A percentile compares a stretch with the other conserved stretches of the same genome.
Evolutionary conservation across 2,329 filamentous ascomycete genomes (phyloP).

Genomic region (Sphaerulina musiva): DNA sequence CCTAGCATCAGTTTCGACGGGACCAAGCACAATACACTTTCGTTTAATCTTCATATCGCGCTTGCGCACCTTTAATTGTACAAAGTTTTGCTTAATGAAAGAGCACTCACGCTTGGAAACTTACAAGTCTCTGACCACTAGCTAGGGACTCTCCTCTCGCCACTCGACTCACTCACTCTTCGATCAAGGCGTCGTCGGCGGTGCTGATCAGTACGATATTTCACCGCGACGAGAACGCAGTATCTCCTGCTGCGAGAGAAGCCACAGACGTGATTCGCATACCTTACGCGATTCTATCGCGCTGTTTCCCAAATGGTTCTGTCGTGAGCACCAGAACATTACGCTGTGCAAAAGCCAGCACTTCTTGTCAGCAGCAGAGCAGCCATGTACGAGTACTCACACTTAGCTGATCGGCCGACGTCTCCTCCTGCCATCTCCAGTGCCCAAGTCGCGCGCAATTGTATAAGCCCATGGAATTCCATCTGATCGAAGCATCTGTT

Average conservation of each 20-base stretch:
- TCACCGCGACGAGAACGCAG: not conserved
- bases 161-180: no score
- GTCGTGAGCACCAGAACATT: not conserved
- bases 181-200: not conserved
- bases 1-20: no score
- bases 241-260: not conserved
- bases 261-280: conserved; percentile 1
- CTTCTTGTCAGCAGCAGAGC: conserved; percentile 1
- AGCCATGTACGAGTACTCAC: conserved; percentile 1
- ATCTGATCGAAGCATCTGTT: no score
- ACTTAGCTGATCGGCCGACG: conserved; percentile 4
- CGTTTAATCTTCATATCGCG: not conserved
- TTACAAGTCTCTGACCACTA: not conserved
- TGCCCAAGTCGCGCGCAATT: not conserved
- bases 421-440: not conserved
- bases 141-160: not conserved
- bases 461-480: no score
- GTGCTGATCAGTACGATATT: not conserved
- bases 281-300: conserved; percentile 4
- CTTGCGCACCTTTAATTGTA: not conserved
- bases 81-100: conserved; percentile 7
- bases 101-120: not conserved
- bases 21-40: not conserved
- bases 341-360: not conserved
- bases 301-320: not conserved